phyloP scores from a whole-genome alignment of 2,329 filamentous ascomycete genomes.

The Diaporthe citri region DNA sequence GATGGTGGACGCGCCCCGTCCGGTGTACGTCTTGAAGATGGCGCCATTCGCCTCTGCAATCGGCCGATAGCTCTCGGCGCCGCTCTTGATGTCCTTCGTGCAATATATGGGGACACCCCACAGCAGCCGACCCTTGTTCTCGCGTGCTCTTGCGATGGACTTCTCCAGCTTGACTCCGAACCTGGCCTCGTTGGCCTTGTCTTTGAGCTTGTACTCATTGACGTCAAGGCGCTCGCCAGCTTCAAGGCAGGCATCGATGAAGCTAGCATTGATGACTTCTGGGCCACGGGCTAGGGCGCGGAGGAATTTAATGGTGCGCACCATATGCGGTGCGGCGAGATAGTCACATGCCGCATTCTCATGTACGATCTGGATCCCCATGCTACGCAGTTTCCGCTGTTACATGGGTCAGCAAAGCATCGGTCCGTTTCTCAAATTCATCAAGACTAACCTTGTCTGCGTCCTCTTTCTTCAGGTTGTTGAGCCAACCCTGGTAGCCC shows the following conservation, averaged over 20 bases:
- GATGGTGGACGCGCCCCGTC: slow-evolving; percentile 77
- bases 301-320: slow-evolving; percentile 95
- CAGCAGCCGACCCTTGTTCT: slow-evolving; percentile 83
- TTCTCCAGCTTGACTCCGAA: slow-evolving; percentile 77
- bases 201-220: slow-evolving; percentile 76
- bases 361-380: slow-evolving; percentile 85
- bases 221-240: slow-evolving; percentile 74
- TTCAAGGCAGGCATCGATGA: slow-evolving; percentile 82
- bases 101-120: slow-evolving; percentile 85
- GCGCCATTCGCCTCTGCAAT: slow-evolving; percentile 94
- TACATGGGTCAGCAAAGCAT: slow-evolving; percentile 41
- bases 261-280: slow-evolving; percentile 80
- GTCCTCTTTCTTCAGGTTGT: slow-evolving; percentile 79
- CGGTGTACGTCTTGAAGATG: slow-evolving; percentile 81
- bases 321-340: slow-evolving; percentile 86
- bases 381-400: slow-evolving; percentile 82
- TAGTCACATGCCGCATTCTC: slow-evolving; percentile 85
- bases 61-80: slow-evolving; percentile 84
- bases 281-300: slow-evolving; percentile 86
- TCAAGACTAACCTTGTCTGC: slow-evolving; percentile 77
- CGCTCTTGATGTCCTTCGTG: slow-evolving; percentile 82
- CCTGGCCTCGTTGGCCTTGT: slow-evolving; percentile 78
- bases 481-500: slow-evolving; percentile 85
- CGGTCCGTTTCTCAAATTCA: slow-evolving; percentile 37
- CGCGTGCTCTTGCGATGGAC: slow-evolving; percentile 77